These are phyloP conservation scores for Withania somnifera DNA, from an alignment of 305 asterid genomes.

Conservation along the genomic window DNA sequence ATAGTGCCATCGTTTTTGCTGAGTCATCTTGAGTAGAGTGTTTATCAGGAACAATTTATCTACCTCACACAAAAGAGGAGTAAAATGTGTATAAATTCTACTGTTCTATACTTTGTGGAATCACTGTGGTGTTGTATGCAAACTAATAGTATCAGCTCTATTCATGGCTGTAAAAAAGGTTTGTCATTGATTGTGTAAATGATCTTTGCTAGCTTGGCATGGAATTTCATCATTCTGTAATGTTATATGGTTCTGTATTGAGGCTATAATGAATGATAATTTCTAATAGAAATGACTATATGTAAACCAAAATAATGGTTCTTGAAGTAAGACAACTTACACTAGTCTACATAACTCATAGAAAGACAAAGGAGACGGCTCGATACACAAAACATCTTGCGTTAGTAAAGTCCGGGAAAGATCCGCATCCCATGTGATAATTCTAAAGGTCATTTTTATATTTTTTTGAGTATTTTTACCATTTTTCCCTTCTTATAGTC, in stretches of 20 bases:
- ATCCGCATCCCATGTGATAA: too few species aligned
- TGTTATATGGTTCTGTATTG: neutral
- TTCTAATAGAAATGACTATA: neutral
- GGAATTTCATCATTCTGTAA: neutral
- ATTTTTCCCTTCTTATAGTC: too few species aligned
- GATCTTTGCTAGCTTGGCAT: neutral
- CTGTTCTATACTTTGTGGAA: too few species aligned
- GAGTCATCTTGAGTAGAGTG: too few species aligned
- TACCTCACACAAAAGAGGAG: too few species aligned
- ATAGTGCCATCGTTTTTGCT: neutral
- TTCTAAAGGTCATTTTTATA: too few species aligned
- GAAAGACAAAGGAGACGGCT: too few species aligned
- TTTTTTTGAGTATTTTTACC: too few species aligned
- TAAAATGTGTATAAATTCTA: neutral
- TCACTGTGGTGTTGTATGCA: too few species aligned
- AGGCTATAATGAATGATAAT: neutral
- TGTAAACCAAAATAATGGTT: neutral
- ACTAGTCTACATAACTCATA: neutral
- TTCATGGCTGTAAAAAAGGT: neutral
- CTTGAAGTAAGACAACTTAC: neutral
- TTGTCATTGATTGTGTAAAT: neutral
- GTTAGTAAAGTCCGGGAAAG: too few species aligned
- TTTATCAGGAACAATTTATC: too few species aligned
- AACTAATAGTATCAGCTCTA: neutral
- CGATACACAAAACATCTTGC: too few species aligned